These are phyloP conservation scores for Tolypocladium guangdongense DNA, from an alignment of 2,329 filamentous ascomycete genomes.

Conservation along the genomic window DNA sequence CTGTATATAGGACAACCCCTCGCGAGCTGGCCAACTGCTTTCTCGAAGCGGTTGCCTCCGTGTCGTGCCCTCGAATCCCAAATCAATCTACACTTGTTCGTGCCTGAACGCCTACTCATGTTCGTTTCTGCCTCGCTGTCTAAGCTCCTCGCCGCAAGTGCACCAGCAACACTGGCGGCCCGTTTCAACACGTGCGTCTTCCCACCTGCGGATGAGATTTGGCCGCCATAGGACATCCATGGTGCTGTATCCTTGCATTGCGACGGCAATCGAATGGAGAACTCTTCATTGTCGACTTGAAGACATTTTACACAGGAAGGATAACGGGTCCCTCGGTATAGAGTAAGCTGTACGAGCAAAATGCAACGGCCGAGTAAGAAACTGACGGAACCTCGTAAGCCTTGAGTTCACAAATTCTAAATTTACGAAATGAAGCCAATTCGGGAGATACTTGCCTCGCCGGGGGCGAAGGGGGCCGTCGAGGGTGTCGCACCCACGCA, in stretches of 20 bases:
- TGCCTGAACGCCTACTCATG: neutral
- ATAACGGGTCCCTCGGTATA: neutral
- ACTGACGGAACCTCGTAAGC: neutral
- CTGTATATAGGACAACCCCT: neutral
- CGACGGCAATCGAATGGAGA: neutral
- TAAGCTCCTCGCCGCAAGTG: neutral
- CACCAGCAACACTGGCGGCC: neutral
- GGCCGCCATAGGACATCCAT: neutral
- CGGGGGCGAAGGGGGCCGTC: constrained; percentile 1
- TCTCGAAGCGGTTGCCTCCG: neutral
- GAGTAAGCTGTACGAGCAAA: neutral
- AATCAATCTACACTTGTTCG: neutral
- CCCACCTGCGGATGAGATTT: neutral
- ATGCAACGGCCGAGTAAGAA: neutral
- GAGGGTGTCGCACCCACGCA: constrained; percentile 1
- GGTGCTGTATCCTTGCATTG: neutral
- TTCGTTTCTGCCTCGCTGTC: neutral
- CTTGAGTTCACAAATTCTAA: neutral
- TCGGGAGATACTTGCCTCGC: neutral
- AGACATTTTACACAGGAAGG: neutral
- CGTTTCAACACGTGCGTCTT: neutral
- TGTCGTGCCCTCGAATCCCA: neutral
- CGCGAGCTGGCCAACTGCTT: neutral
- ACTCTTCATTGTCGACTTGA: neutral
- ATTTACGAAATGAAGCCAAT: neutral